Percentiles rank a stretch among this genome's conserved stretches.
Evolutionary conservation across 352 stramenopile genomes (phyloP).

Genomic region (Phytophthora melonis): DNA sequence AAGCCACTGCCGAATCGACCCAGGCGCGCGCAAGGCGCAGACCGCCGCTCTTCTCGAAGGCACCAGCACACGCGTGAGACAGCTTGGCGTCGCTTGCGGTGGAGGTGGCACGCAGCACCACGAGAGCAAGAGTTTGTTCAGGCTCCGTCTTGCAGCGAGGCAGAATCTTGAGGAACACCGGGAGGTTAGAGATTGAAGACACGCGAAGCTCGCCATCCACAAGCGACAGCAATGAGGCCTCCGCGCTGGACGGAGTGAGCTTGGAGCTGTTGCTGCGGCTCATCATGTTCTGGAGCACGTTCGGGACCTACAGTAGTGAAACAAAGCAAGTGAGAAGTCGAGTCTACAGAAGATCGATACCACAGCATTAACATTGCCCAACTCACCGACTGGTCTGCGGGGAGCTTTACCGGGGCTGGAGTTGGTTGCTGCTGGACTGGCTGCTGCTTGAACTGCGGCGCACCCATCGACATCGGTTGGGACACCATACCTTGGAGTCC

Average conservation of each 20-base stretch:
- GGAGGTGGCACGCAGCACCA: constrained; percentile 76
- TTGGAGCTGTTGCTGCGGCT: constrained; percentile 35
- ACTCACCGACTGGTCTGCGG: constrained; percentile 39
- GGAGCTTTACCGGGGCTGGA: constrained; percentile 26
- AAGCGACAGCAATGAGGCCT: constrained; percentile 61
- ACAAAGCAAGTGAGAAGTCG: constrained; percentile 11
- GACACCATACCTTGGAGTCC: constrained; percentile 35
- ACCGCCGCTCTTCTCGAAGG: constrained; percentile 79
- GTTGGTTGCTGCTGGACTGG: constrained; percentile 25
- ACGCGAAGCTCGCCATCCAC: constrained; percentile 69
- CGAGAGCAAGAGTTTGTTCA: constrained; percentile 74
- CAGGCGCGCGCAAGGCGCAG: constrained; percentile 81
- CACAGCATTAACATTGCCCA: neutral
- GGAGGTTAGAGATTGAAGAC: constrained; percentile 54
- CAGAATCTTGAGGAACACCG: constrained; percentile 71
- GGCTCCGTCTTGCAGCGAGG: constrained; percentile 71
- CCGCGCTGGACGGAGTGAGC: constrained; percentile 43
- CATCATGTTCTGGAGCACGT: constrained; percentile 50
- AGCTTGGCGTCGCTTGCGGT: constrained; percentile 65
- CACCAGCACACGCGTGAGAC: constrained; percentile 57
- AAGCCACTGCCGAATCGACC: constrained; percentile 81
- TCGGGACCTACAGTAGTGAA: constrained; percentile 33
- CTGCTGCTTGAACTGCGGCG: constrained; percentile 35
- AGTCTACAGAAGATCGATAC: neutral
- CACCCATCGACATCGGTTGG: constrained; percentile 34